Conservation (phyloP, 2,329 filamentous ascomycete genomes). For the Neoarthrinium moseri region DNA sequence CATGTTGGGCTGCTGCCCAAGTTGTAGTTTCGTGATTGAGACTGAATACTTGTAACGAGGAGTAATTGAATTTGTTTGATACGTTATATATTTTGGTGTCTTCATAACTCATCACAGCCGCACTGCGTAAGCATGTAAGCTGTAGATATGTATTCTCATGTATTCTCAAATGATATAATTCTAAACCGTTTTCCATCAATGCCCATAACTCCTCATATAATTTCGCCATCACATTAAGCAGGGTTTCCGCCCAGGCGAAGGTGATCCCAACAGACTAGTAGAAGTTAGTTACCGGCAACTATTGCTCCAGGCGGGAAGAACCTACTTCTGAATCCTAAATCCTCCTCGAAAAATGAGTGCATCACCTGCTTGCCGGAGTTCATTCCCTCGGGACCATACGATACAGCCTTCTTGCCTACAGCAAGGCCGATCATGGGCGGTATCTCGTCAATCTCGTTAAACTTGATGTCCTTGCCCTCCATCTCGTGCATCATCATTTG, state of each 20-base stretch:
- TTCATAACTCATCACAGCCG: background rate
- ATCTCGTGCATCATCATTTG: slow-evolving; percentile 53
- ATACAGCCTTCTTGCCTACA: slow-evolving; percentile 67
- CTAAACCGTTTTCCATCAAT: background rate
- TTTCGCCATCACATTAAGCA: slow-evolving; percentile 12
- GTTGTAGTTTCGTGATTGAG: slow-evolving; percentile 32
- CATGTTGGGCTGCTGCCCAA: slow-evolving; percentile 53
- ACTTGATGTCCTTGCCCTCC: slow-evolving; percentile 38
- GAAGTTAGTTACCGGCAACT: too few species aligned
- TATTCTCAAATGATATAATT: background rate
- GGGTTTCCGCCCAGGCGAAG: slow-evolving; percentile 25
- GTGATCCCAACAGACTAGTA: slow-evolving; percentile 28
- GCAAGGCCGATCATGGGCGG: slow-evolving; percentile 70
- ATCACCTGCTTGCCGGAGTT: slow-evolving; percentile 61
- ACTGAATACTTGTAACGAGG: background rate
- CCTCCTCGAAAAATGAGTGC: slow-evolving; percentile 64
- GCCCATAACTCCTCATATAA: background rate
- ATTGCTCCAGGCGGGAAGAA: slow-evolving; percentile 18
- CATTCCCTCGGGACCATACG: slow-evolving; percentile 59
- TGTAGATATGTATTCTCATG: background rate
- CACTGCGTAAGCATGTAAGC: too few species aligned
- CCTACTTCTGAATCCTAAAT: slow-evolving; percentile 65
- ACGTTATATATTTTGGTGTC: background rate
- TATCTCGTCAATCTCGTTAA: slow-evolving; percentile 50
- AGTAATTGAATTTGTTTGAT: background rate